These are phyloP conservation scores for Floccularia luteovirens DNA, from an alignment of 768 basidiomycete genomes.

Conservation along the genomic window DNA sequence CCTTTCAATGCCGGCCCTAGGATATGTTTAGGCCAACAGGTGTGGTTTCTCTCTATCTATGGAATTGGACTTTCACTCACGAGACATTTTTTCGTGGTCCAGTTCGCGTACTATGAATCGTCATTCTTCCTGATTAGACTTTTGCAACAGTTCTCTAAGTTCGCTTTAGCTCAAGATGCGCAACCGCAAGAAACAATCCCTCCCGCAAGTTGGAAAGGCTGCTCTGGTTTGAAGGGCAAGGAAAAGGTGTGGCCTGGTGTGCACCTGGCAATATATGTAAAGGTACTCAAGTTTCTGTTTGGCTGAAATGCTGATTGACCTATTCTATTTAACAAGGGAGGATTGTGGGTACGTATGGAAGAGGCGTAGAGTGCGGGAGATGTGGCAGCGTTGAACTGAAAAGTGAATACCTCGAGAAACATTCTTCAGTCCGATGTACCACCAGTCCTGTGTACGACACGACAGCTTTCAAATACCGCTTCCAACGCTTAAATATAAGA, in stretches of 20 bases:
- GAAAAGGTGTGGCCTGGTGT: constrained; percentile 27
- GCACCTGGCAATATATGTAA: constrained; percentile 14
- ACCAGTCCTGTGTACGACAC: too few species aligned
- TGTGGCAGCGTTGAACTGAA: too few species aligned
- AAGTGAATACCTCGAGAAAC: too few species aligned
- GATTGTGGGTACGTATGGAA: constrained; percentile 22
- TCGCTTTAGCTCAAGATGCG: constrained; percentile 34
- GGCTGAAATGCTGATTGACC: constrained; percentile 1
- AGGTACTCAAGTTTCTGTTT: constrained; percentile 11
- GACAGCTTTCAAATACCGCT: too few species aligned
- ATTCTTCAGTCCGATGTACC: too few species aligned
- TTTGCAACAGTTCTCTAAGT: constrained; percentile 37
- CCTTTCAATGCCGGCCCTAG: constrained; percentile 32
- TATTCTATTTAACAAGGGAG: constrained; percentile 17
- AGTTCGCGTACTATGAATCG: constrained; percentile 47
- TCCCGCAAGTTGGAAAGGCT: constrained; percentile 32
- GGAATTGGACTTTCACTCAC: not conserved
- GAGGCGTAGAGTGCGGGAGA: constrained; percentile 6
- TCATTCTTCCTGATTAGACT: constrained; percentile 49
- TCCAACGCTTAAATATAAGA: too few species aligned
- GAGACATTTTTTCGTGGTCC: not conserved
- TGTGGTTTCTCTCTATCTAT: constrained; percentile 7
- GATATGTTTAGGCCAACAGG: constrained; percentile 33
- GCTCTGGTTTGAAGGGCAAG: constrained; percentile 22
- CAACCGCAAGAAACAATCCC: constrained; percentile 30